Evolutionary conservation across 2,329 filamentous ascomycete genomes (phyloP).

Genomic region (Penicillium paneum): DNA sequence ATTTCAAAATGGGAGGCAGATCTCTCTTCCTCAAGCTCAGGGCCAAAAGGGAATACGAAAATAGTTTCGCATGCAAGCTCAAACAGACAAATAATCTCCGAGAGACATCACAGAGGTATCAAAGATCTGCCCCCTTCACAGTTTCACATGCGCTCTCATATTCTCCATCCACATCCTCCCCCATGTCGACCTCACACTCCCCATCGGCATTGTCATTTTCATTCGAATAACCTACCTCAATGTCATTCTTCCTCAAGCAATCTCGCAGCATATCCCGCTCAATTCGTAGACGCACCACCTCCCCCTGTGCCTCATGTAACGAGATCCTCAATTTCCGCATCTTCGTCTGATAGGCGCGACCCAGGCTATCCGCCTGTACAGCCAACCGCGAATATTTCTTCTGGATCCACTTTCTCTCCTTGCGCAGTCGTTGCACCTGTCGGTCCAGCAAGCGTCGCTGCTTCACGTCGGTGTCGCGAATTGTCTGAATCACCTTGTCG

Average conservation of each 20-base stretch:
- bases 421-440: slow-evolving; percentile 15
- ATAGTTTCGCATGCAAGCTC: neutral
- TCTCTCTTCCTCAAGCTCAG: neutral
- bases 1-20: neutral
- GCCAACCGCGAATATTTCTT: slow-evolving; percentile 21
- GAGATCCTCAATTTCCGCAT: slow-evolving; percentile 6
- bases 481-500: slow-evolving; percentile 26
- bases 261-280: slow-evolving; percentile 2
- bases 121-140: neutral
- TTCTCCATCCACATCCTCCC: neutral
- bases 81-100: neutral
- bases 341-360: slow-evolving; percentile 15
- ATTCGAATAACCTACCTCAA: neutral
- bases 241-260: neutral
- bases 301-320: neutral
- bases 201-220: neutral
- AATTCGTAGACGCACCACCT: neutral
- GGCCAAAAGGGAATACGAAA: neutral
- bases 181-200: neutral
- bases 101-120: neutral
- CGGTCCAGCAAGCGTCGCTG: slow-evolving; percentile 20
- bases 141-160: neutral
- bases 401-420: slow-evolving; percentile 21
- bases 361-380: slow-evolving; percentile 14
- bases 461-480: slow-evolving; percentile 21